A percentile compares a stretch with the other conserved stretches of the same genome.
These are phyloP conservation scores for Lippia alba DNA, from an alignment of 305 asterid genomes.

Conservation along the genomic window DNA sequence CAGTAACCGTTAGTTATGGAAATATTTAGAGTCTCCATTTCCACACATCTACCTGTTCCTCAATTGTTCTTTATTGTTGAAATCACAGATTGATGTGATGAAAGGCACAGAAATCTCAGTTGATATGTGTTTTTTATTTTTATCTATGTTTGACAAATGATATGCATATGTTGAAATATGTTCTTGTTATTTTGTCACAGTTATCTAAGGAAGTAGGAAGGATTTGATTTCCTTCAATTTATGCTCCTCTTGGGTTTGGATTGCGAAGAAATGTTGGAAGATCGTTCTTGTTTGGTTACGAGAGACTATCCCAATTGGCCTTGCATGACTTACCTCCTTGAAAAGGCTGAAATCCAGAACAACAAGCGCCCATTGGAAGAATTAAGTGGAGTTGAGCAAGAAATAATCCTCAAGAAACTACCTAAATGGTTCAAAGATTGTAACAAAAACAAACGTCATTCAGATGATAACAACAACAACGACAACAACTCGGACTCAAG, in stretches of 20 bases:
- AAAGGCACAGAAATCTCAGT: slow-evolving; percentile 22
- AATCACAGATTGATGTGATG: slow-evolving; percentile 27
- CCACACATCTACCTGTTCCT: neutral
- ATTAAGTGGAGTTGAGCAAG: slow-evolving; percentile 46
- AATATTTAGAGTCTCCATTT: slow-evolving; percentile 4
- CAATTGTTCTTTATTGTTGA: slow-evolving; percentile 12
- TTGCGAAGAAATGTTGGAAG: slow-evolving; percentile 76
- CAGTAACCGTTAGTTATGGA: slow-evolving; percentile 30
- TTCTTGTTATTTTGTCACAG: slow-evolving; percentile 36
- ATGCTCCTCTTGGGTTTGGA: slow-evolving; percentile 44
- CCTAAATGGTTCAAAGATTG: slow-evolving; percentile 44
- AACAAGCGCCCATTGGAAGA: slow-evolving; percentile 65
- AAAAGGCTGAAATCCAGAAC: slow-evolving; percentile 52
- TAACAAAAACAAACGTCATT: slow-evolving; percentile 22
- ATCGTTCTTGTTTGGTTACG: slow-evolving; percentile 69
- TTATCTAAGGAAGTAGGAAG: slow-evolving; percentile 35
- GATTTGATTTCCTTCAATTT: slow-evolving; percentile 33
- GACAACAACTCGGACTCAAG: slow-evolving; percentile 46
- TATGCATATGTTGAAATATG: neutral
- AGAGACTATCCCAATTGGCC: slow-evolving; percentile 70
- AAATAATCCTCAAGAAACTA: slow-evolving; percentile 42
- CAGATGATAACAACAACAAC: slow-evolving; percentile 42
- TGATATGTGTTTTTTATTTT: slow-evolving; percentile 17
- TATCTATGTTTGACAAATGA: too few relatives aligned
- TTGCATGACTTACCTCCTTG: slow-evolving; percentile 62